Evolutionary conservation across 345 rosid genomes (phyloP).

Genomic region (Linum lewisii): DNA sequence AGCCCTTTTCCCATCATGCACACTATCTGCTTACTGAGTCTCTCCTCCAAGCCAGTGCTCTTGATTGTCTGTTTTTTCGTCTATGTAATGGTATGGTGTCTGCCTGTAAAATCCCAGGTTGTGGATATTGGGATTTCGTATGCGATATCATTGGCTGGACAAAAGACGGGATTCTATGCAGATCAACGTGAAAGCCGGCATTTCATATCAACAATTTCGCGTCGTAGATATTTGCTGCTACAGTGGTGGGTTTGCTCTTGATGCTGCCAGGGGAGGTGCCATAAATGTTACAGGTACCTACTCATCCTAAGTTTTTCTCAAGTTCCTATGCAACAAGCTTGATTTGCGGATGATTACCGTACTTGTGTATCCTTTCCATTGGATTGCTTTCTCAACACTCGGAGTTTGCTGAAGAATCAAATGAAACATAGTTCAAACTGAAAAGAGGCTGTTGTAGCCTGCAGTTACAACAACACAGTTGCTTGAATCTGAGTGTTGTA

Average conservation of each 20-base stretch:
- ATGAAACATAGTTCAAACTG: too few species aligned
- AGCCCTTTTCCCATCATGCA: too few species aligned
- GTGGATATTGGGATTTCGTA: conserved; percentile 68
- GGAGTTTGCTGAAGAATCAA: too few species aligned
- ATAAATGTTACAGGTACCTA: conserved; percentile 40
- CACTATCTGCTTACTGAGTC: too few species aligned
- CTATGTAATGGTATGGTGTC: neutral
- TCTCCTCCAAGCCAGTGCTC: too few species aligned
- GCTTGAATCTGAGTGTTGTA: too few species aligned
- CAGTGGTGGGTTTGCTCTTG: conserved; percentile 81
- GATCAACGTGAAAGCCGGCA: conserved; percentile 74
- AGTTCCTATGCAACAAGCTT: neutral
- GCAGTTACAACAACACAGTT: too few species aligned
- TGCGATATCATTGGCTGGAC: conserved; percentile 60
- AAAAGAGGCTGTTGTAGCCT: too few species aligned
- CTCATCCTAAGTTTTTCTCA: neutral
- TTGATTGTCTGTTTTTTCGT: too few species aligned
- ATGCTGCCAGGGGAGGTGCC: conserved; percentile 71
- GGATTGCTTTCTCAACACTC: too few species aligned
- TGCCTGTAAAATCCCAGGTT: conserved; percentile 29
- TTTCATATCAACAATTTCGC: conserved; percentile 59
- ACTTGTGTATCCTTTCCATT: neutral
- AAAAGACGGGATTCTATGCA: conserved; percentile 89
- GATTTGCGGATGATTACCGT: neutral
- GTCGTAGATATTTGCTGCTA: conserved; percentile 92